Evolutionary conservation across 257 asterid species (phyloP).

Genomic region (Phtheirospermum japonicum): DNA sequence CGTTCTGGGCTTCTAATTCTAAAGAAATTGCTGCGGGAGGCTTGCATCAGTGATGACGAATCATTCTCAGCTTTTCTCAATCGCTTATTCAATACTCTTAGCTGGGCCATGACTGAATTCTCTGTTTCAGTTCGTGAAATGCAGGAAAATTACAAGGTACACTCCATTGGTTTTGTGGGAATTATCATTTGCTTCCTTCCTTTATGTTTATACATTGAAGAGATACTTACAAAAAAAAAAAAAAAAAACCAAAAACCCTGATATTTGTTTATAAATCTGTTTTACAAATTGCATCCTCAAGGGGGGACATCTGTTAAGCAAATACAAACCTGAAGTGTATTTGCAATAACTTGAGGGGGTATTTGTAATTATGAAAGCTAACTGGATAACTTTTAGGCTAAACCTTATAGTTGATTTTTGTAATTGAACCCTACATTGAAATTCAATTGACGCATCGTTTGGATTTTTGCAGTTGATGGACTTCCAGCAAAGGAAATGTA

Average conservation of each 20-base stretch:
- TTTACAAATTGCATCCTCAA: too few relatives aligned
- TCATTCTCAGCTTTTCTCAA: slow-evolving; percentile 86
- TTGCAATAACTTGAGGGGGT: too few relatives aligned
- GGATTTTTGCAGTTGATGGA: slow-evolving; percentile 73
- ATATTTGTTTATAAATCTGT: too few relatives aligned
- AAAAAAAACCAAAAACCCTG: too few relatives aligned
- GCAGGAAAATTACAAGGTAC: slow-evolving; percentile 92
- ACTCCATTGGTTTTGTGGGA: too few relatives aligned
- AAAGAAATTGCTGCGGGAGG: slow-evolving; percentile 78
- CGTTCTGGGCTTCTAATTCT: slow-evolving; percentile 15
- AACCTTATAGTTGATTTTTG: background rate
- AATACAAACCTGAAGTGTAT: too few relatives aligned
- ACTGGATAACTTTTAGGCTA: too few relatives aligned
- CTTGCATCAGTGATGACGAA: slow-evolving; percentile 62
- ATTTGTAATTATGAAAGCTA: background rate
- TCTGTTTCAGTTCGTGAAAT: slow-evolving; percentile 86
- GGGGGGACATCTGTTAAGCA: too few relatives aligned
- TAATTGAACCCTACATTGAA: background rate
- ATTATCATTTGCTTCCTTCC: too few relatives aligned
- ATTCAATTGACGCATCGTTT: slow-evolving; percentile 27
- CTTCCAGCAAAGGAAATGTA: slow-evolving; percentile 83
- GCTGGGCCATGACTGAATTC: slow-evolving; percentile 98
- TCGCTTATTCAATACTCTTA: slow-evolving; percentile 79
- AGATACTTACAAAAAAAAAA: too few relatives aligned
- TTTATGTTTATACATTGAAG: too few relatives aligned